Evolutionary conservation across 139 green algal genomes (phyloP).

Genomic region (Pycnococcus provasolii): DNA sequence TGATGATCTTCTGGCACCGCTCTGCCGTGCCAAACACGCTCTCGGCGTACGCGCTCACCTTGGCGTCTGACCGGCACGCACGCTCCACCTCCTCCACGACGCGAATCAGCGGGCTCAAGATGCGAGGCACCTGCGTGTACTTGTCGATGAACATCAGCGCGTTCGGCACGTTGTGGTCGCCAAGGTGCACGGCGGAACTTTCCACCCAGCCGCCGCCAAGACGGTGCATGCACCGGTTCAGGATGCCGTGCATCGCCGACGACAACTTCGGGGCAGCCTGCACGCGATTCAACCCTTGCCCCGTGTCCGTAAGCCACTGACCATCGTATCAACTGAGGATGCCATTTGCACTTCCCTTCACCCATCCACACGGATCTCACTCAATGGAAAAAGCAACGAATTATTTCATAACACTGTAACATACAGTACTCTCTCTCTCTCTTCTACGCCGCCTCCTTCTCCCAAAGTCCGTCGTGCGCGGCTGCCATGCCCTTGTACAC

Average conservation of each 20-base stretch:
- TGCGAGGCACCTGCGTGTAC: conserved; percentile 86
- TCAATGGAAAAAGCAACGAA: too few species aligned
- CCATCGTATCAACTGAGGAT: neutral
- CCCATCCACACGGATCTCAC: too few species aligned
- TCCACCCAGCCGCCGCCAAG: conserved; percentile 71
- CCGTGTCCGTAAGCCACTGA: conserved; percentile 83
- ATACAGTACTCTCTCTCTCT: too few species aligned
- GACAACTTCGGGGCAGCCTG: conserved; percentile 50
- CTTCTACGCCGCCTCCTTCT: too few species aligned
- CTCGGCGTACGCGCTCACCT: conserved; percentile 40
- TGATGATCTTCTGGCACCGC: too few species aligned
- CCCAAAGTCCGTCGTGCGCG: too few species aligned
- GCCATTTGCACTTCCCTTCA: too few species aligned
- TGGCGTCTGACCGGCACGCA: neutral
- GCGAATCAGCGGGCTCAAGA: conserved; percentile 78
- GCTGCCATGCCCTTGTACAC: too few species aligned
- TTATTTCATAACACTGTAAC: too few species aligned
- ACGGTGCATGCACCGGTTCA: conserved; percentile 40
- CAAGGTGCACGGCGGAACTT: conserved; percentile 78
- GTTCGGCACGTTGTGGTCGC: conserved; percentile 92
- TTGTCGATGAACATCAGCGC: conserved; percentile 94
- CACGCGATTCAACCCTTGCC: conserved; percentile 86
- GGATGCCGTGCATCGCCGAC: conserved; percentile 56
- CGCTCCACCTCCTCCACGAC: conserved; percentile 61
- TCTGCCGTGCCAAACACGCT: conserved; percentile 24